Evolutionary conservation across 345 rosid species (phyloP), one percentile per base, ranked within the genome.

Genomic region (Cochlearia excelsa): DNA sequence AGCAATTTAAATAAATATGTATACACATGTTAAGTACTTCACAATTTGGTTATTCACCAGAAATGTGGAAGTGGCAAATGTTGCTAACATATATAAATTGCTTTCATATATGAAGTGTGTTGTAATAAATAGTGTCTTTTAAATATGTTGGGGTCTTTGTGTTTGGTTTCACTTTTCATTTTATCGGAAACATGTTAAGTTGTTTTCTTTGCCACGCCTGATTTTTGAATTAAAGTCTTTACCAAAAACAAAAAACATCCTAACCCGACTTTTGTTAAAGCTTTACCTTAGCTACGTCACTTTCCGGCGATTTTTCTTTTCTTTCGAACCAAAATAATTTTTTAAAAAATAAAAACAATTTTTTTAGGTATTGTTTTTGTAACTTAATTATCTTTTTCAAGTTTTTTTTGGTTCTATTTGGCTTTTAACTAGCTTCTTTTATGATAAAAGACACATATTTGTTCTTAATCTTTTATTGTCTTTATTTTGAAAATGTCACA

Each of bases 201-300:
- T 43, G 49, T 16, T 63, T 57, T 70, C 60, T 38, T 64, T 50
- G 74, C 74, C 74, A 63, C 56, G 74, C 70, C 46, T 51, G 38
- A 57, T 70, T 70, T 70, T 70, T 64, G 65, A 70, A 70, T 70
- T 63, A 70, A 70, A 63, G 74, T 6, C 60, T 16, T 45, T 43
- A 46, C 55, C 49, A 37, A 54, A 3, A 31, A 2, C 35, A 2
- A 33, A 69, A 55, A 57, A 63, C 46, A 16, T 16, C 47, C 29
- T 35, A 49, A 44, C 68, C 74, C 28, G 52, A 55, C 74, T 69
- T 69, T 69, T 69, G 51, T 28, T 40, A 70, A 70, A 70, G 74
- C 69, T 57, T 5, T 48, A 49, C 44, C 65, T 56, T 26, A 51
- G 53, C 35, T 16, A 16, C 23, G 23, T 63, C 69, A 57, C 59